Conservation (phyloP, 352 stramenopile species). For the Pythium coloratum region DNA sequence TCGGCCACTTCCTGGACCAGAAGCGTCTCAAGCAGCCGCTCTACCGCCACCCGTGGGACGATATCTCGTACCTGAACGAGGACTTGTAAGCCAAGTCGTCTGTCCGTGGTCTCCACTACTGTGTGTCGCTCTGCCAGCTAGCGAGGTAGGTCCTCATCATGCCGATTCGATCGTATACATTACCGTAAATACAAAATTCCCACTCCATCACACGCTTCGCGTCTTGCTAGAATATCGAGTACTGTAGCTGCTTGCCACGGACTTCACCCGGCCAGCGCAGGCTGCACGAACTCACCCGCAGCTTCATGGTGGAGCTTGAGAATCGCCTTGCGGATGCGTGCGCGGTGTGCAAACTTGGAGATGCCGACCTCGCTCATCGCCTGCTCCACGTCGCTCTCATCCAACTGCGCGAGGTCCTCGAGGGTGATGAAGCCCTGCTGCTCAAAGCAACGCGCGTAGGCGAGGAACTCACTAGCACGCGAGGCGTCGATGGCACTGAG, state of each 20-base stretch:
- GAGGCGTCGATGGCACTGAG: slow-evolving; percentile 50
- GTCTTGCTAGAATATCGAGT: neutral
- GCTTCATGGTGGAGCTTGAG: slow-evolving; percentile 37
- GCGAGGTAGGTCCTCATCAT: neutral
- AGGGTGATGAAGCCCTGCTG: slow-evolving; percentile 62
- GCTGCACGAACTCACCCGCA: slow-evolving; percentile 21
- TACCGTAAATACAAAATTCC: slow-evolving; percentile 27
- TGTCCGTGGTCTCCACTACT: neutral
- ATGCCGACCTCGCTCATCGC: slow-evolving; percentile 77
- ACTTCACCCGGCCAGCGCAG: slow-evolving; percentile 36
- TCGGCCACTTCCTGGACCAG: slow-evolving; percentile 97
- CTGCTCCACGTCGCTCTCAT: slow-evolving; percentile 69
- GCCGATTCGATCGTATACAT: slow-evolving; percentile 16
- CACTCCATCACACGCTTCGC: neutral
- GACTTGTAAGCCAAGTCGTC: slow-evolving; percentile 46
- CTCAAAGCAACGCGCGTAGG: slow-evolving; percentile 62
- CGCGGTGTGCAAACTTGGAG: slow-evolving; percentile 71
- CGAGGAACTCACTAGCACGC: slow-evolving; percentile 50
- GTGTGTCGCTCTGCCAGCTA: neutral
- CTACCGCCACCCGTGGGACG: slow-evolving; percentile 97
- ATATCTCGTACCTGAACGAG: slow-evolving; percentile 95
- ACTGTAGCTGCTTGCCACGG: neutral
- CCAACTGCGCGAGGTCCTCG: slow-evolving; percentile 57
- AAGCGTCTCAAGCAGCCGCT: slow-evolving; percentile 97
- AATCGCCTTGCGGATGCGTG: slow-evolving; percentile 72